A percentile compares a stretch with the other conserved stretches of the same genome.
Conservation (phyloP, 1,284 basidiomycete species). For the Ceratobasidium sp. region DNA sequence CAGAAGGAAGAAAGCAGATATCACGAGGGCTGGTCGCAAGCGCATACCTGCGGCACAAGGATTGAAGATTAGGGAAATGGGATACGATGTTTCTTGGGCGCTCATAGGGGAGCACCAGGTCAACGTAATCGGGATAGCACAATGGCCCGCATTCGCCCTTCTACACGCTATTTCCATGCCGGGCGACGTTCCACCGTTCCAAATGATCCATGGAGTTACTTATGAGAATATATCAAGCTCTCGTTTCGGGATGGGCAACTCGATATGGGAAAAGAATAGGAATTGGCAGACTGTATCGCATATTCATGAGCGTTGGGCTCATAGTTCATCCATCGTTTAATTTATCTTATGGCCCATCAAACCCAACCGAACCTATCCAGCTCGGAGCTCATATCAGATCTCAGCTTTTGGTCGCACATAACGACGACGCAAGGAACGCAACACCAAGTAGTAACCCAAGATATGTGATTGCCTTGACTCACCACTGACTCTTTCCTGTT, state of each 20-base stretch:
- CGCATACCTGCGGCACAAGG: too few relatives aligned
- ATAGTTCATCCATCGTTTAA: constrained; percentile 23
- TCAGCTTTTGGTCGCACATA: constrained; percentile 56
- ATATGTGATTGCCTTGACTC: constrained; percentile 51
- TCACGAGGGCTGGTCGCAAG: too few relatives aligned
- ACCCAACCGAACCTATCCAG: constrained; percentile 8
- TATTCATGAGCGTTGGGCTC: constrained; percentile 54
- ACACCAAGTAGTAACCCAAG: constrained; percentile 55
- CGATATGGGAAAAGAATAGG: constrained; percentile 55
- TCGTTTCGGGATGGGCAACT: constrained; percentile 53
- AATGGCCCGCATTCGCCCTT: too few relatives aligned
- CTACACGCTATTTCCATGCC: too few relatives aligned
- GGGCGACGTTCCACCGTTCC: too few relatives aligned
- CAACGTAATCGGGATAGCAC: too few relatives aligned
- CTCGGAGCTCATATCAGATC: constrained; percentile 56
- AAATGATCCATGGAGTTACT: too few relatives aligned
- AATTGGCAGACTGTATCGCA: constrained; percentile 58
- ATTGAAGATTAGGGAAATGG: too few relatives aligned
- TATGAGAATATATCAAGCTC: too few relatives aligned
- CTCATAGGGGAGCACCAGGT: too few relatives aligned
- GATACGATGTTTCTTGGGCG: too few relatives aligned
- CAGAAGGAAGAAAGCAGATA: too few relatives aligned
- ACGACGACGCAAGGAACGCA: constrained; percentile 52
- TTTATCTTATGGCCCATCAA: not conserved
- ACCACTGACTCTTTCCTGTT: constrained; percentile 34